phyloP scores from a whole-genome alignment of 208 protist species.

The Strigomonas oncopelti region DNA sequence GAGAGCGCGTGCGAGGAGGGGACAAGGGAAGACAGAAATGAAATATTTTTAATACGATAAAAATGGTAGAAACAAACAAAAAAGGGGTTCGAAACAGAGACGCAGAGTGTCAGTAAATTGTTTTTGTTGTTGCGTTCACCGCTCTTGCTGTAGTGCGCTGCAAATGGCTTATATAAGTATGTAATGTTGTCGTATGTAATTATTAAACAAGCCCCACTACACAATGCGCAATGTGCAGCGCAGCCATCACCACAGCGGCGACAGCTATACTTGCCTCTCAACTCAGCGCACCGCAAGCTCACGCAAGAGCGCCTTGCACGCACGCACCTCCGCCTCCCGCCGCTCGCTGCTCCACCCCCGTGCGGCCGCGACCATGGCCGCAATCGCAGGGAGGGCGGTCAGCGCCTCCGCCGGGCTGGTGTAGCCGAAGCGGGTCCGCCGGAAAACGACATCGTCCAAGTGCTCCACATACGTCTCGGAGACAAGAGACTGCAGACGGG shows the following conservation, averaged over 20 bases:
- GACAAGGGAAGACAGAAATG: no score
- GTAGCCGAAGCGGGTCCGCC: conserved; percentile 64
- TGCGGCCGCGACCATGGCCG: conserved; percentile 33
- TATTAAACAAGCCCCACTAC: no score
- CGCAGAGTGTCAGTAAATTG: no score
- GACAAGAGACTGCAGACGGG: conserved; percentile 26
- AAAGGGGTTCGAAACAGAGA: not conserved
- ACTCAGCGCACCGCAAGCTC: conserved; percentile 11
- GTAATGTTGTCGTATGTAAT: no score
- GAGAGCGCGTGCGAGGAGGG: no score
- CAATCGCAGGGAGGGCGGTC: conserved; percentile 36
- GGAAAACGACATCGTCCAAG: conserved; percentile 65
- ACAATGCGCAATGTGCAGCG: no score
- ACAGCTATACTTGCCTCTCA: no score
- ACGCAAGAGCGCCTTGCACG: conserved; percentile 28
- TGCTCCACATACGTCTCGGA: conserved; percentile 53
- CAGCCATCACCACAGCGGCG: no score
- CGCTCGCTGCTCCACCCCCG: conserved; percentile 36
- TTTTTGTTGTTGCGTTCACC: no score
- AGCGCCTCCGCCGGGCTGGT: conserved; percentile 71
- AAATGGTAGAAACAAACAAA: not conserved
- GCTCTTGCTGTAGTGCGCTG: no score
- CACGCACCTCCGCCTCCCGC: conserved; percentile 33
- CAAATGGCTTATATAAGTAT: no score
- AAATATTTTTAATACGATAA: no score